phyloP scores from a whole-genome alignment of 2,329 filamentous ascomycete genomes.

The Ceratocystis cacaofunesta region DNA sequence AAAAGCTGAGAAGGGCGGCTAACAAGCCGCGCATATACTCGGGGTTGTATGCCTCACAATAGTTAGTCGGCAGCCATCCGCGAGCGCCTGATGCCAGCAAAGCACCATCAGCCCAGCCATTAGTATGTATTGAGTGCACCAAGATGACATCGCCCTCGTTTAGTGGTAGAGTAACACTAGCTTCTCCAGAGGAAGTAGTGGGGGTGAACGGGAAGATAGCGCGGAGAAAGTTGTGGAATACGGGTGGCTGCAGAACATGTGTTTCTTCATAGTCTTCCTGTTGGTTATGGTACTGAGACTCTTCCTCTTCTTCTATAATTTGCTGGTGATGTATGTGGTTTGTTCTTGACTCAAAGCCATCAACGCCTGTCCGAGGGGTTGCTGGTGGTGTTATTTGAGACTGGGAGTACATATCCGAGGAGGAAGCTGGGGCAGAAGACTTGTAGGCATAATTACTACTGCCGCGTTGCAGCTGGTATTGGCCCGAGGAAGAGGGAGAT shows the following conservation, averaged over 20 bases:
- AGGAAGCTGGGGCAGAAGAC: slow-evolving; percentile 17
- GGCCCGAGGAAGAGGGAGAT: slow-evolving; percentile 19
- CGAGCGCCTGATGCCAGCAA: slow-evolving; percentile 70
- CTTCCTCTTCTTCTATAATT: slow-evolving; percentile 12
- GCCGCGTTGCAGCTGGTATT: neutral
- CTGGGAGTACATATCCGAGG: slow-evolving; percentile 30
- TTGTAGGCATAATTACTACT: slow-evolving; percentile 14
- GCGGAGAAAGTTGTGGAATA: slow-evolving; percentile 88
- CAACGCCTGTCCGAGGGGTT: slow-evolving; percentile 55
- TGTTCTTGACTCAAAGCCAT: slow-evolving; percentile 35
- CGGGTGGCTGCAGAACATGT: slow-evolving; percentile 33
- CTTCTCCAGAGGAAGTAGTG: slow-evolving; percentile 58
- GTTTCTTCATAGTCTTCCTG: slow-evolving; percentile 28
- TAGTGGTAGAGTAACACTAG: slow-evolving; percentile 75
- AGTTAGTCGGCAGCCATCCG: slow-evolving; percentile 96
- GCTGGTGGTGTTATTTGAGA: slow-evolving; percentile 62
- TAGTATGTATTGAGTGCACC: slow-evolving; percentile 92
- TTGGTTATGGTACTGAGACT: slow-evolving; percentile 24
- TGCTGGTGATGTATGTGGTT: slow-evolving; percentile 18
- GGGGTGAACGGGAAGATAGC: slow-evolving; percentile 90
- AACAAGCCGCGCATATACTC: slow-evolving; percentile 72
- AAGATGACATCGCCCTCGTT: slow-evolving; percentile 84
- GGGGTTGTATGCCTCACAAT: slow-evolving; percentile 89
- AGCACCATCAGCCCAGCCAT: slow-evolving; percentile 96
- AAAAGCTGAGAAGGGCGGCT: slow-evolving; percentile 77